Percentiles rank a stretch among this genome's conserved stretches.
Evolutionary conservation across 148 eudicot species (phyloP).

Genomic region (Rhododendron ovatum): DNA sequence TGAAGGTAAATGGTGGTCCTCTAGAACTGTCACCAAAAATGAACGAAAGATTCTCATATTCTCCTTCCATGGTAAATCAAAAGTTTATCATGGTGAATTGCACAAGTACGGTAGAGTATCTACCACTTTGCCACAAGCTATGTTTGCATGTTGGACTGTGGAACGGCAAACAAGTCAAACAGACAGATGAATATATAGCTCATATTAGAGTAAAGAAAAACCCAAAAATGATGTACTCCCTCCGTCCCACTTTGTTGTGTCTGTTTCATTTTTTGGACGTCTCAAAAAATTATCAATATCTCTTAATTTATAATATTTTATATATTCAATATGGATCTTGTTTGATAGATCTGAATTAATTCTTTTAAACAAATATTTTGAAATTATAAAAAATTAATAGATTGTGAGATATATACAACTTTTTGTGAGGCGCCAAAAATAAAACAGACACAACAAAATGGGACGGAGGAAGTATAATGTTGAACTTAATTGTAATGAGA

Average conservation of each 20-base stretch:
- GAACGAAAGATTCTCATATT: background rate
- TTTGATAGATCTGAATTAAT: too few relatives aligned
- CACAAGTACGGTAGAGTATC: background rate
- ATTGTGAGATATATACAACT: too few relatives aligned
- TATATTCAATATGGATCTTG: too few relatives aligned
- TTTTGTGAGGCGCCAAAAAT: too few relatives aligned
- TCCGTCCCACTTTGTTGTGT: too few relatives aligned
- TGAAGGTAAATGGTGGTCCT: background rate
- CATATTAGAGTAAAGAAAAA: background rate
- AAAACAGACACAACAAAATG: too few relatives aligned
- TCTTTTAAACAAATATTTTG: too few relatives aligned
- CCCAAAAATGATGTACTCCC: background rate
- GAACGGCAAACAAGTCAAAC: constrained; percentile 1
- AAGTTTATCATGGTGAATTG: background rate
- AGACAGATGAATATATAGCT: background rate
- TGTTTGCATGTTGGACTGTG: background rate
- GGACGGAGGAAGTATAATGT: background rate
- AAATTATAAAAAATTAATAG: too few relatives aligned
- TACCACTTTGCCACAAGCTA: background rate
- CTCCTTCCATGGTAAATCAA: background rate
- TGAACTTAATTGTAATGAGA: background rate
- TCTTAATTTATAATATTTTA: too few relatives aligned
- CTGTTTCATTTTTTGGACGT: too few relatives aligned
- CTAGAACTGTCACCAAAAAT: too few relatives aligned
- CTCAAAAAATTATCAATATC: too few relatives aligned